Evolutionary conservation across 169 alveolate genomes (phyloP), one percentile per base, ranked within the genome.

Genomic region (Haemoproteus tartakovskyi): DNA sequence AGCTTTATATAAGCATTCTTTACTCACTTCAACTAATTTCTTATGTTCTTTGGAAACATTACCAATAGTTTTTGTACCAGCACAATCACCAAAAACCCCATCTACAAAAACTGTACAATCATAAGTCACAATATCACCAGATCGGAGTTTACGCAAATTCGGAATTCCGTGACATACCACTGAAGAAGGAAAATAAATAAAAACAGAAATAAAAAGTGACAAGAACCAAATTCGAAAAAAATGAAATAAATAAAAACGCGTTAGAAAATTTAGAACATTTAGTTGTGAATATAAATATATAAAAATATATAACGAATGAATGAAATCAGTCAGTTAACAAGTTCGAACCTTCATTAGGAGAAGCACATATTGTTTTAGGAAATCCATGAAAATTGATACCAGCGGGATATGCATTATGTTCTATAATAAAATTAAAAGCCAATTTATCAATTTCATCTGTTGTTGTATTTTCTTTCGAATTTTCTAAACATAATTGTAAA

Each of bases 111-210:
- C 89, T 0, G 97, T 93, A 16, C 95, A 95, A 85, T 95, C 98
- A 37, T 92, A 89, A 50, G 95, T 93, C 9, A 93, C 85, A 37
- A 90, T 88, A 60, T 95, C 98, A 0, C 97, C 97, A 33, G 56
- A 61, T 60, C 89, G 67, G 22, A 95, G 78, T 24, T 94, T 93
- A 26, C 97, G 67, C 30, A 78, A 70, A 80, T 93, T 92, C 21
- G 98, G 98, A 30, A 95, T 90, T 38, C 98, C 98, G 84, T 95
- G 98, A 62, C 96, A 89, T 11, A 93, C 90, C 2, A 92, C 96
- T 61, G 48, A 12, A 56, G 14, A 14, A 21, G 3, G 38, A 18
- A 36, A 41, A 26, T 60, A 57, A 50, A 33, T 30, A 50, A 27
- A 79, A 56, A 43, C 21, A 47, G 22, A 30, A n/a, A n/a, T n/a